These are phyloP conservation scores for Sporopachydermia cereana DNA, from an alignment of 1,139 yeast genomes.

Conservation along the genomic window DNA sequence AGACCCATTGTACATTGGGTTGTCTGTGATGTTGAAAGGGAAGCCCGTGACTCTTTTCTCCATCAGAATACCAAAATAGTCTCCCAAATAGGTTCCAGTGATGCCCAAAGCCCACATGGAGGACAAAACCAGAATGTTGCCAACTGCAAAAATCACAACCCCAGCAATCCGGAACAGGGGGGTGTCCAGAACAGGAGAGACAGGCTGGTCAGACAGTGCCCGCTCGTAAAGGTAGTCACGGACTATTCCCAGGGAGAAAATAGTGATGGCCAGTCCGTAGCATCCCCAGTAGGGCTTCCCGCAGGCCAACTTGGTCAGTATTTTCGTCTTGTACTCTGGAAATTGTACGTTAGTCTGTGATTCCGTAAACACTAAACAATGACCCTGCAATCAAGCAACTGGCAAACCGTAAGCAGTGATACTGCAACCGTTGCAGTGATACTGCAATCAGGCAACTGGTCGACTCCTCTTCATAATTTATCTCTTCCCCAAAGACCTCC, in stretches of 20 bases:
- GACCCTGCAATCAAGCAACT: too few relatives aligned
- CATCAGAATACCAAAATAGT: conserved; percentile 94
- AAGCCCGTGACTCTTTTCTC: conserved; percentile 81
- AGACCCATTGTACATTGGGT: conserved; percentile 96
- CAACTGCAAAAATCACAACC: conserved; percentile 40
- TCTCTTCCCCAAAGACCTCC: too few relatives aligned
- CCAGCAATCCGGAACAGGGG: conserved; percentile 34
- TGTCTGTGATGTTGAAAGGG: conserved; percentile 83
- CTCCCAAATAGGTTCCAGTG: conserved; percentile 94
- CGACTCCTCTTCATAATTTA: too few relatives aligned
- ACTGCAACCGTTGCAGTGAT: too few relatives aligned
- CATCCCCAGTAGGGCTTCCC: conserved; percentile 70
- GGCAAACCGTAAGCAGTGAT: too few relatives aligned
- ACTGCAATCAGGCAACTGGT: too few relatives aligned
- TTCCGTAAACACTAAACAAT: too few relatives aligned
- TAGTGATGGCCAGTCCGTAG: conserved; percentile 67
- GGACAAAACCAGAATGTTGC: conserved; percentile 66
- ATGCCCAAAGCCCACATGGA: conserved; percentile 94
- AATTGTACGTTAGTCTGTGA: too few relatives aligned
- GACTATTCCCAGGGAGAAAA: conserved; percentile 71
- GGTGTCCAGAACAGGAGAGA: conserved; percentile 29
- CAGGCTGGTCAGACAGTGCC: conserved; percentile 44
- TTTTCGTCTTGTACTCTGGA: conserved; percentile 59
- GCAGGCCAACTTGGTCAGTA: conserved; percentile 59
- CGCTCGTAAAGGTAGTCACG: conserved; percentile 58